A percentile compares a stretch with the other conserved stretches of the same genome.
These are phyloP conservation scores for Dalbergia oliveri DNA, from an alignment of 306 rosid species.

Conservation along the genomic window DNA sequence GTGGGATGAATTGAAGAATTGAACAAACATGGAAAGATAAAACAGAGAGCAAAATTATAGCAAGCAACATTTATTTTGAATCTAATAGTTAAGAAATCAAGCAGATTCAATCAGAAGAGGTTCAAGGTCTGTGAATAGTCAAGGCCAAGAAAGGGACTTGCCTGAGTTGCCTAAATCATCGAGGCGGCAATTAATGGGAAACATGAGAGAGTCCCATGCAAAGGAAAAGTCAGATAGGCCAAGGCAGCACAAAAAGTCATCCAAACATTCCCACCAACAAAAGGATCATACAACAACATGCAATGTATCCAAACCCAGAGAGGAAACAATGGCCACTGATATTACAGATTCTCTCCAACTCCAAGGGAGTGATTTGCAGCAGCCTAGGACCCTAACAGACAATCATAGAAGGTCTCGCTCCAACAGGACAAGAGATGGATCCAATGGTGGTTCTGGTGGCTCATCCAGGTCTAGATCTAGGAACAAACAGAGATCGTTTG, in stretches of 20 bases:
- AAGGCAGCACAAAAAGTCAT: slow-evolving; percentile 53
- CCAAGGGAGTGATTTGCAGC: slow-evolving; percentile 50
- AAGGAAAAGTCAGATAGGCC: slow-evolving; percentile 70
- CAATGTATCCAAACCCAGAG: slow-evolving; percentile 38
- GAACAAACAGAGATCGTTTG: slow-evolving; percentile 41
- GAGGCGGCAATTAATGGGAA: slow-evolving; percentile 48
- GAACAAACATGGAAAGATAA: neutral
- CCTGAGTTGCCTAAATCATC: slow-evolving; percentile 62
- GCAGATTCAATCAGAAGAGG: slow-evolving; percentile 52
- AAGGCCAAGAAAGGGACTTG: slow-evolving; percentile 42
- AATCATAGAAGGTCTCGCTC: slow-evolving; percentile 60
- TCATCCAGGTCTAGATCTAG: slow-evolving; percentile 52
- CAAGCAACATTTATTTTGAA: neutral
- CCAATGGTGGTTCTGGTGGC: slow-evolving; percentile 43
- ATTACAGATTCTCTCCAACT: slow-evolving; percentile 19
- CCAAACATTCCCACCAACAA: slow-evolving; percentile 40
- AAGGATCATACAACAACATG: slow-evolving; percentile 43
- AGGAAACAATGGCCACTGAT: slow-evolving; percentile 33
- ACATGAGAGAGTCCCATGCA: slow-evolving; percentile 55
- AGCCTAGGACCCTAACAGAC: slow-evolving; percentile 43
- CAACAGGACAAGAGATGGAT: slow-evolving; percentile 64
- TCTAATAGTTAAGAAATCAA: neutral
- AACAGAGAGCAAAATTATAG: neutral
- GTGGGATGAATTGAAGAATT: neutral
- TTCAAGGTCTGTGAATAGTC: slow-evolving; percentile 30